Evolutionary conservation across 306 rosid species (phyloP).

Genomic region (Quercus mongolica): DNA sequence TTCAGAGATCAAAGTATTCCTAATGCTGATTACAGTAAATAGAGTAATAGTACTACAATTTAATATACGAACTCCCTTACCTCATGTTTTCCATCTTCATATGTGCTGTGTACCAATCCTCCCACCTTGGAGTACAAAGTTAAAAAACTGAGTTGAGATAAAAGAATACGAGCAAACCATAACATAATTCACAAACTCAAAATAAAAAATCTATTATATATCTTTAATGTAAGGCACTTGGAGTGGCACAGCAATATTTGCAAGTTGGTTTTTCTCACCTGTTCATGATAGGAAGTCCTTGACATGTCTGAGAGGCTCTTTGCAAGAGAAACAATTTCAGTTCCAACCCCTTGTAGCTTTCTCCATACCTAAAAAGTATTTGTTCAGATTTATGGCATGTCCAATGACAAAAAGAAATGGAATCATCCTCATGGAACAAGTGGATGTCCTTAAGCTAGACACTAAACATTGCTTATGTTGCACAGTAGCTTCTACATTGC

Average conservation of each 20-base stretch:
- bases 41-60: conserved; percentile 1
- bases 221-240: conserved; percentile 3
- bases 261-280: conserved; percentile 44
- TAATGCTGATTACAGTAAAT: background rate
- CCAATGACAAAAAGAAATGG: conserved; percentile 13
- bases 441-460: background rate
- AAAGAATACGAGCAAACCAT: conserved; percentile 5
- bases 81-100: conserved; percentile 48
- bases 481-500: background rate
- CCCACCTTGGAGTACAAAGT: conserved; percentile 39
- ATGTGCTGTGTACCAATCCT: conserved; percentile 35
- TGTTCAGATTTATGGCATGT: conserved; percentile 12
- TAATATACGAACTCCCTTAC: conserved; percentile 32
- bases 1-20: background rate
- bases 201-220: background rate
- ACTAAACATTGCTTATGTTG: background rate
- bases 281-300: conserved; percentile 50
- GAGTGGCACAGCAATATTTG: conserved; percentile 8
- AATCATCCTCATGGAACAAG: conserved; percentile 2
- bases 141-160: conserved; percentile 16
- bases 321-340: conserved; percentile 64
- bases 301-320: conserved; percentile 70
- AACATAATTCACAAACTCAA: background rate
- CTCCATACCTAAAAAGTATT: conserved; percentile 60
- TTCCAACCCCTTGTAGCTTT: conserved; percentile 64